phyloP scores from a whole-genome alignment of 805 yeast species.

The Pichia phayaonensis region DNA sequence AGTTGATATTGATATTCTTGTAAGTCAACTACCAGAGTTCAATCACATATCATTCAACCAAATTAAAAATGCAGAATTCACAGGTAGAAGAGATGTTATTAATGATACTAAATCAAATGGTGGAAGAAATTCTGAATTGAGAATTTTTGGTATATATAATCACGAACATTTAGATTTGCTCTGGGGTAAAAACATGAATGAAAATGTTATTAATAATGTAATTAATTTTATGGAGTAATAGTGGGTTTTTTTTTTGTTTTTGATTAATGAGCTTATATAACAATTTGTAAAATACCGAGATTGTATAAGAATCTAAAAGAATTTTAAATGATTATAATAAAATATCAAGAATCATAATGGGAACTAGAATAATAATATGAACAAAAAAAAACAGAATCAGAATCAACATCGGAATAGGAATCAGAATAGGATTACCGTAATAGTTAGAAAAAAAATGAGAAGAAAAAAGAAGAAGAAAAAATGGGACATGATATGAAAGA shows the following conservation, averaged over 20 bases:
- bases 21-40: constrained; percentile 34
- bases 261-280: not conserved
- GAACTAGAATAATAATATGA: too few species aligned
- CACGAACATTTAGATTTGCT: constrained; percentile 89
- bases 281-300: not conserved
- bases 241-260: not conserved
- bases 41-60: constrained; percentile 6
- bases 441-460: not conserved
- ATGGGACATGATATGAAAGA: too few species aligned
- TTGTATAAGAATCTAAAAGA: not conserved
- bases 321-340: not conserved
- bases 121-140: constrained; percentile 8
- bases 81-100: constrained; percentile 2
- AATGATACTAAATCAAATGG: not conserved
- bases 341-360: not conserved
- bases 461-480: not conserved
- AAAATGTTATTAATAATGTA: constrained; percentile 38
- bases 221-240: constrained; percentile 21
- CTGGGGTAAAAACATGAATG: constrained; percentile 76
- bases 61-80: constrained; percentile 7
- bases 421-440: too few species aligned
- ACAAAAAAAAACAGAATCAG: too few species aligned
- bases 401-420: too few species aligned
- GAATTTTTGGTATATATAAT: constrained; percentile 44
- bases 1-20: constrained; percentile 77